These are phyloP conservation scores for Graphilbum fragrans DNA, from an alignment of 2,329 filamentous ascomycete species.

Conservation along the genomic window DNA sequence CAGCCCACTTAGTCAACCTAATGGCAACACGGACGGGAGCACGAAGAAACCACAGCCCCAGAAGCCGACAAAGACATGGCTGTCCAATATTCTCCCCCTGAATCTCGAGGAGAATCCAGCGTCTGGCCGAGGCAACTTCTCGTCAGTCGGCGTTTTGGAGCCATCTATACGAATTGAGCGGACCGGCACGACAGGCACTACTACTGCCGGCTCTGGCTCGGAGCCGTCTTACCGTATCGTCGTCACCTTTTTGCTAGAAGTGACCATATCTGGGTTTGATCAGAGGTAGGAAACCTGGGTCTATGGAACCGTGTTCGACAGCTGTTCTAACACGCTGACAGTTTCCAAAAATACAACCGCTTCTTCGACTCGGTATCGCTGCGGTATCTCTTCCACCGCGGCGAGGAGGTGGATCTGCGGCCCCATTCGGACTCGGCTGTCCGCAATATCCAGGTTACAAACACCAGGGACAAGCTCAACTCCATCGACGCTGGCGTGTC, in stretches of 20 bases:
- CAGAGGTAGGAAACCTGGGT: too few relatives aligned
- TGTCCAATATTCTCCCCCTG: constrained; percentile 13
- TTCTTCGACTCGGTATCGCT: constrained; percentile 14
- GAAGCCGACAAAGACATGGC: too few relatives aligned
- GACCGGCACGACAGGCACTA: neutral
- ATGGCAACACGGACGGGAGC: too few relatives aligned
- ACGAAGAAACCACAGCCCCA: too few relatives aligned
- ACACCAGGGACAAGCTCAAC: constrained; percentile 6
- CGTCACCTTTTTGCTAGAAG: constrained; percentile 11
- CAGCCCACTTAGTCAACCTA: too few relatives aligned
- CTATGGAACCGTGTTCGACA: too few relatives aligned
- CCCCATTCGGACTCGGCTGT: constrained; percentile 11
- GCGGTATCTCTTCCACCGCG: constrained; percentile 12
- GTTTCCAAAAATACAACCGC: constrained; percentile 11
- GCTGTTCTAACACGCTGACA: constrained; percentile 1
- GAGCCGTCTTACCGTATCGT: constrained; percentile 11
- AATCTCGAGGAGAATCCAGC: constrained; percentile 12
- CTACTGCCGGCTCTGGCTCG: neutral
- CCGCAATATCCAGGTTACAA: constrained; percentile 9
- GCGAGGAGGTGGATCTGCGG: constrained; percentile 10
- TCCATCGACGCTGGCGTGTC: constrained; percentile 9
- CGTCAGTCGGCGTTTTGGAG: constrained; percentile 13
- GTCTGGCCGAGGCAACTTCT: constrained; percentile 10
- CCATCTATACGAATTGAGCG: constrained; percentile 14
- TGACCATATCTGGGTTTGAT: constrained; percentile 11